A percentile compares a stretch with the other conserved stretches of the same genome.
Evolutionary conservation across 768 basidiomycete genomes (phyloP).

Genomic region (Gloeopeniophorella convolvens): DNA sequence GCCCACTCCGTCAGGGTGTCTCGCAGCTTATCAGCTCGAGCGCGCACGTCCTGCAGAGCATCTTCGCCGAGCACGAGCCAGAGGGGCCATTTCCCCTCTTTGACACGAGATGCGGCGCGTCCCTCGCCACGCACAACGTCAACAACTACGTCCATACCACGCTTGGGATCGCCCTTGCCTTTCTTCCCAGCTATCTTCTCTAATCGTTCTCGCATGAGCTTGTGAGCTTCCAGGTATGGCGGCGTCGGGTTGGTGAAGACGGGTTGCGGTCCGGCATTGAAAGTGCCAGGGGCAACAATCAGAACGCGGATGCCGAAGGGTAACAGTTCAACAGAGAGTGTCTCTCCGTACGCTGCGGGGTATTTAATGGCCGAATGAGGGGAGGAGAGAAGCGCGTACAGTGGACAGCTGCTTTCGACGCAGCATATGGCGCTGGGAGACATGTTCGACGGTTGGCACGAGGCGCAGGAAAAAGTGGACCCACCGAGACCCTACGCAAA

Average conservation of each 20-base stretch:
- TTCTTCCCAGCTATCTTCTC: conserved; percentile 20
- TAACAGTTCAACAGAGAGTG: background rate
- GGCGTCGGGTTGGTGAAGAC: background rate
- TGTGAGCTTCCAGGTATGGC: background rate
- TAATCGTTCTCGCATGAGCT: background rate
- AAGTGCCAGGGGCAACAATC: background rate
- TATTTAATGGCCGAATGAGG: no score
- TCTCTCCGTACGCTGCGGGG: no score
- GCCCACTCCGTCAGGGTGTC: no score
- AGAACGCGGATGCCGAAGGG: background rate
- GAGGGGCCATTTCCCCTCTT: no score
- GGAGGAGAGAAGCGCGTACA: no score
- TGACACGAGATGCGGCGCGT: no score
- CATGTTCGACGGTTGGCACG: no score
- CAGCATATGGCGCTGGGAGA: background rate
- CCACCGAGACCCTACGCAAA: conserved; percentile 16
- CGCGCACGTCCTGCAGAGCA: no score
- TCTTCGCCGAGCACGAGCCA: no score
- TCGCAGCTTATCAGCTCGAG: no score
- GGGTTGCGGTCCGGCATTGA: background rate
- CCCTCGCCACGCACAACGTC: conserved; percentile 26
- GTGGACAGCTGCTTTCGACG: background rate
- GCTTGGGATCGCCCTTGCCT: conserved; percentile 25
- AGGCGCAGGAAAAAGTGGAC: conserved; percentile 11
- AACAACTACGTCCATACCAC: conserved; percentile 22